phyloP scores from a whole-genome alignment of 257 asterid genomes.

The Handroanthus guayacan region DNA sequence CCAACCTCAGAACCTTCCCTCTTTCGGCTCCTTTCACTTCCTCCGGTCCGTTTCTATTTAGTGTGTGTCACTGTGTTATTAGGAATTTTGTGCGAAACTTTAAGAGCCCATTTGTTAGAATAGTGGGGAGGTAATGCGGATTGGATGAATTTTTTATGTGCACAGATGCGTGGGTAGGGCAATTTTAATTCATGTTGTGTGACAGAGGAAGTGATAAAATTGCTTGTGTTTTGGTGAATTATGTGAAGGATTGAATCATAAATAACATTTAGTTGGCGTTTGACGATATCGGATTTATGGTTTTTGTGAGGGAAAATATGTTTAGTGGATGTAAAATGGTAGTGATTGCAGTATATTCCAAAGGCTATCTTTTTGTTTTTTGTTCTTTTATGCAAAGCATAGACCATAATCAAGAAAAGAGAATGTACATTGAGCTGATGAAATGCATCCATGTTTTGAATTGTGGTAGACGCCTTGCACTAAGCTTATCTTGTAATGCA shows the following conservation, averaged over 20 bases:
- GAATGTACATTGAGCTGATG: slow-evolving; percentile 5
- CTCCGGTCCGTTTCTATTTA: slow-evolving; percentile 53
- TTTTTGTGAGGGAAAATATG: slow-evolving; percentile 18
- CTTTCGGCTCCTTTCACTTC: slow-evolving; percentile 50
- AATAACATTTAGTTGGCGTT: background rate
- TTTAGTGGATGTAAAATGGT: background rate
- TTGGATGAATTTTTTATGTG: background rate
- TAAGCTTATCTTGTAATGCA: slow-evolving; percentile 1
- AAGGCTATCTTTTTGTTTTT: background rate
- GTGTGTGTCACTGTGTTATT: background rate
- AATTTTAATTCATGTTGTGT: slow-evolving; percentile 9
- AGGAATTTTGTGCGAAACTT: background rate
- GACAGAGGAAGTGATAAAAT: background rate
- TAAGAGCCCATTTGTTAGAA: background rate
- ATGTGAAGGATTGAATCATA: slow-evolving; percentile 15
- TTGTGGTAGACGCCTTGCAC: background rate
- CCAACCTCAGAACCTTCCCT: slow-evolving; percentile 37
- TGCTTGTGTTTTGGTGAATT: background rate
- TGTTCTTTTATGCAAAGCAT: background rate
- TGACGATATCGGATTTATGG: background rate
- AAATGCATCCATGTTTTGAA: background rate
- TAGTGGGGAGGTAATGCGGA: slow-evolving; percentile 14
- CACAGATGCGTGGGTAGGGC: background rate
- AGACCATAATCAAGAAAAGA: slow-evolving; percentile 5
- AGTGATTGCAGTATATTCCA: background rate